A percentile compares a stretch with the other conserved stretches of the same genome.
phyloP scores from a whole-genome alignment of 768 basidiomycete species.

The Boletus pseudo-olivaceus region DNA sequence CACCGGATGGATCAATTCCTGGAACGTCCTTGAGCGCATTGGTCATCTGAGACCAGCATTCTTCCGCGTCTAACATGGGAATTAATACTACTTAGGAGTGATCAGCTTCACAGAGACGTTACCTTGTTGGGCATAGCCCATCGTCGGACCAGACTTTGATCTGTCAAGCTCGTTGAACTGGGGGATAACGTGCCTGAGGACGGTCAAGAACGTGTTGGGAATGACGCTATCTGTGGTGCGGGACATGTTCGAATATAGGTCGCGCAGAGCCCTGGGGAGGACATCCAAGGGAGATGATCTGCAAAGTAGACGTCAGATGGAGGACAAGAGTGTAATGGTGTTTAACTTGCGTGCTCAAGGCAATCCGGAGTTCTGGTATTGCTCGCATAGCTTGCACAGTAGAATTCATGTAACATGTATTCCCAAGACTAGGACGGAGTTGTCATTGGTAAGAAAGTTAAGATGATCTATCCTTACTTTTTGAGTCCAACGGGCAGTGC shows the following conservation, averaged over 20 bases:
- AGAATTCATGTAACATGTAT: slow-evolving; percentile 98
- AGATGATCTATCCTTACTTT: slow-evolving; percentile 46
- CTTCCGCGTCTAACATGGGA: slow-evolving; percentile 74
- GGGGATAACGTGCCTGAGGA: slow-evolving; percentile 74
- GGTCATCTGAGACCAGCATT: slow-evolving; percentile 78
- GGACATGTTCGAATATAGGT: slow-evolving; percentile 70
- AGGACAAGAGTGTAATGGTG: neutral
- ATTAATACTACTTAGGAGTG: neutral
- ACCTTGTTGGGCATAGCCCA: slow-evolving; percentile 81
- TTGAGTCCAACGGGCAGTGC: slow-evolving; percentile 76
- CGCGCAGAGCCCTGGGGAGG: slow-evolving; percentile 53
- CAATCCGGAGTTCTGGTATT: slow-evolving; percentile 82
- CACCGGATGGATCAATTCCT: slow-evolving; percentile 33
- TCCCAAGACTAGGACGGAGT: slow-evolving; percentile 57
- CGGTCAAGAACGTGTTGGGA: slow-evolving; percentile 63
- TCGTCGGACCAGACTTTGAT: slow-evolving; percentile 36
- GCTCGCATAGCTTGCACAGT: slow-evolving; percentile 91
- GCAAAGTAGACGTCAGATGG: neutral
- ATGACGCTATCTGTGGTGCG: slow-evolving; percentile 73
- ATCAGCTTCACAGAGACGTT: neutral
- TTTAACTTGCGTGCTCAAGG: slow-evolving; percentile 54
- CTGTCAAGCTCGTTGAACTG: slow-evolving; percentile 82
- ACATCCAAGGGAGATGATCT: slow-evolving; percentile 39
- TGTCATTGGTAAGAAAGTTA: neutral
- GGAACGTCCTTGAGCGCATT: slow-evolving; percentile 71